Evolutionary conservation across 78 protist genomes (phyloP).

Genomic region (Speleostelium caveatum): DNA sequence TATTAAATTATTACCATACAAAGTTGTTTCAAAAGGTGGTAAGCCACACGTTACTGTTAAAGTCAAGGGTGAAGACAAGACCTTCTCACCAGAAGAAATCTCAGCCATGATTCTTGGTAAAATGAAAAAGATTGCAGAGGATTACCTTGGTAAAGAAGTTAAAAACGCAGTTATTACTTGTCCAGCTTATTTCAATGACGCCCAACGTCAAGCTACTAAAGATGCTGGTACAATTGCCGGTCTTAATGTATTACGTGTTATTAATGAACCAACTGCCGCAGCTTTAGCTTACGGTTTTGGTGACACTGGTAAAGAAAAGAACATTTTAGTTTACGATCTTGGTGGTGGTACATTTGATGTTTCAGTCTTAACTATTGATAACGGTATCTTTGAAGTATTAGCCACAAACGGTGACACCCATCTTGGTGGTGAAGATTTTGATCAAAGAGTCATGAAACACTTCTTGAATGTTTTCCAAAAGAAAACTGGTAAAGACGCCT

Average conservation of each 20-base stretch:
- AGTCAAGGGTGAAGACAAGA: constrained; percentile 90
- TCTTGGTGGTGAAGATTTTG: constrained; percentile 99
- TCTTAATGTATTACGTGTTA: constrained; percentile 96
- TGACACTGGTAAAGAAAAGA: constrained; percentile 86
- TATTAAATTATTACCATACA: constrained; percentile 93
- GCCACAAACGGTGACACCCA: constrained; percentile 99
- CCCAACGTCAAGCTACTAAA: constrained; percentile 99
- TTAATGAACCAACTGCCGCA: constrained; percentile 99
- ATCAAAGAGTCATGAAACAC: constrained; percentile 96
- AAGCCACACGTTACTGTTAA: constrained; percentile 91
- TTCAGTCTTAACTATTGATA: constrained; percentile 96
- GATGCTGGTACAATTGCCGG: constrained; percentile 99
- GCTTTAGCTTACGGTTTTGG: constrained; percentile 97
- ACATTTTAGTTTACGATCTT: constrained; percentile 98
- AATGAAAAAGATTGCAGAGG: constrained; percentile 96
- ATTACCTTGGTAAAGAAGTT: constrained; percentile 83
- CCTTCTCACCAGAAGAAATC: constrained; percentile 97
- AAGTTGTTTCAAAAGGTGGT: constrained; percentile 85
- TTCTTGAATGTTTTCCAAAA: constrained; percentile 88
- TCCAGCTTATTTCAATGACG: constrained; percentile 99
- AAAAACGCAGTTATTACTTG: constrained; percentile 87
- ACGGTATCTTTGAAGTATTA: constrained; percentile 98
- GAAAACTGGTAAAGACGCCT: constrained; percentile 91
- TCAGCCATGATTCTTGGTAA: constrained; percentile 96
- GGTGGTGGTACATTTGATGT: constrained; percentile 99